Base-by-base conservation (phyloP, 805 yeast species). In the Cyberlindnera bimundalis region DNA sequence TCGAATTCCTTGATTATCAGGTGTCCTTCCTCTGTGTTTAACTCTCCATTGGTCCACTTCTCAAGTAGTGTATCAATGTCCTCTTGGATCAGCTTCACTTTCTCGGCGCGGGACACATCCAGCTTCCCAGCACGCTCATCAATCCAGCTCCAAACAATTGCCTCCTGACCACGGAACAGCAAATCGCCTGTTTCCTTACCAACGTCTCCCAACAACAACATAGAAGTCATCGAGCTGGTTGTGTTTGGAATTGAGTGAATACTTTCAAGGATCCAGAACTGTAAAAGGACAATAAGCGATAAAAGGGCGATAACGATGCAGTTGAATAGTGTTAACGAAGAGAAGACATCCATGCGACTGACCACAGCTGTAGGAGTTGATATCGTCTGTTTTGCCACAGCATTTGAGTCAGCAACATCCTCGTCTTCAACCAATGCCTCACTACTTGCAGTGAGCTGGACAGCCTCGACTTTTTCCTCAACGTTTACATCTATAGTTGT, bases 111-210 rank as follows among this genome's bases (percentile, higher is more conserved):
- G 6, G 50, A 23, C 14, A 25, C 10, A 17, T 42, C 46, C 17
- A 41, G 15, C 14, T 34, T 39, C 2, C 48, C 50, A 4, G 53
- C 50, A 18, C 60, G 36, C 20, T 67, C 58, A 18, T 57, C 60
- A 16, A 57, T 51, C 61, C 61, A 57, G 31, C 42, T 46, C 61
- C 61, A 57, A 4, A 57, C 18, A 4, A 54, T n/a, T 1, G 46
- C 45, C 20, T 57, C 58, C 20, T 55, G 47, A 4, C 56, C 59
- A 24, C 42, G 45, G 29, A 46, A 51, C 13, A 55, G 16, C 1
- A 37, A 19, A 6, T 46, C 46, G 6, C 39, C 46, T 2, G 50
- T 40, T 2, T 37, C 11, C 21, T 16, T 15, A 27, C 46, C 48
- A 10, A 46, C 15, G 10, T 29, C 21, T 14, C 26, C 20, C 2